A percentile compares a stretch with the other conserved stretches of the same genome.
Evolutionary conservation across 1,284 basidiomycete species (phyloP).

Genomic region (Trichosporon sp.): DNA sequence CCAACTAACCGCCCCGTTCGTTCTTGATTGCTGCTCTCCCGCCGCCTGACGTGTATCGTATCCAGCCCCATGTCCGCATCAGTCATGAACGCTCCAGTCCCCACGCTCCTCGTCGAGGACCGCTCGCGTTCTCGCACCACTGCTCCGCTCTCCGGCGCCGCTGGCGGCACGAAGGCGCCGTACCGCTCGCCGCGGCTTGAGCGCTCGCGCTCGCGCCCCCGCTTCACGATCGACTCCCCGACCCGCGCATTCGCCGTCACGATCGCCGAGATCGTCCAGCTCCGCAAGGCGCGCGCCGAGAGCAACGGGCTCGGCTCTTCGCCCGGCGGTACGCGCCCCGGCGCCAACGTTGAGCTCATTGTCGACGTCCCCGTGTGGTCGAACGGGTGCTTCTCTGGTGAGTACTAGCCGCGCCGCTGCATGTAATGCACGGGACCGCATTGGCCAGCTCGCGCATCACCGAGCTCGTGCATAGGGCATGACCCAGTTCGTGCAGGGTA

Average conservation of each 20-base stretch:
- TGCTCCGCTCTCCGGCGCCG: background rate
- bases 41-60: background rate
- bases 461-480: background rate
- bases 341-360: constrained; percentile 41
- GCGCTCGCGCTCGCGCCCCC: constrained; percentile 18
- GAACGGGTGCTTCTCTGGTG: constrained; percentile 47
- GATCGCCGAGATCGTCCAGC: constrained; percentile 6
- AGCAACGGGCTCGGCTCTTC: constrained; percentile 7
- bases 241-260: constrained; percentile 12
- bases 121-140: background rate
- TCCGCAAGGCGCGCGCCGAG: constrained; percentile 15
- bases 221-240: constrained; percentile 10
- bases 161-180: background rate
- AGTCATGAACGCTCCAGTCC: background rate
- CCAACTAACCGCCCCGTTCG: background rate
- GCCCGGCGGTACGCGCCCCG: constrained; percentile 22
- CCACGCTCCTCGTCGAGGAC: constrained; percentile 1
- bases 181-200: constrained; percentile 18
- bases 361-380: constrained; percentile 50
- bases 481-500: background rate
- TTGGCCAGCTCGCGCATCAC: background rate
- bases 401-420: constrained; percentile 8
- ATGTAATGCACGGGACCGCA: background rate
- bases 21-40: background rate
- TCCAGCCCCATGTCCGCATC: background rate